Percentiles rank a stretch among this genome's conserved stretches.
These are phyloP conservation scores for Skeletonema tropicum DNA, from an alignment of 108 stramenopile species.

Conservation along the genomic window DNA sequence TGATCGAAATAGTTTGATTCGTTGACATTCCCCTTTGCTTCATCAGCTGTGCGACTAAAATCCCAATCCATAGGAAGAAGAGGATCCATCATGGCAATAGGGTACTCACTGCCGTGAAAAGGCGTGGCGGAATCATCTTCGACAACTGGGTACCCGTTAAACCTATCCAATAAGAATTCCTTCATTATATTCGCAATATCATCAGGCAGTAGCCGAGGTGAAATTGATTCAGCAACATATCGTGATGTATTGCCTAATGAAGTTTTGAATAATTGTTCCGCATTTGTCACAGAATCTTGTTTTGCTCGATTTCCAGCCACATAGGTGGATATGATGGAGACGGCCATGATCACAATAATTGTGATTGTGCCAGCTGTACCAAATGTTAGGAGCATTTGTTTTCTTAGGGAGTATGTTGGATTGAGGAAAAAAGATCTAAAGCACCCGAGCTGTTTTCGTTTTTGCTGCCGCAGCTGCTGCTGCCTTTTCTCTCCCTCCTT, in stretches of 20 bases:
- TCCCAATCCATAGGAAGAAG: slow-evolving; percentile 61
- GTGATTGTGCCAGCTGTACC: slow-evolving; percentile 48
- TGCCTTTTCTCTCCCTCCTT: too few species aligned
- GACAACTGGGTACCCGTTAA: slow-evolving; percentile 54
- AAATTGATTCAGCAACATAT: slow-evolving; percentile 46
- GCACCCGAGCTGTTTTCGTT: not conserved
- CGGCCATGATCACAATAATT: slow-evolving; percentile 40
- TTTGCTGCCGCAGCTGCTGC: not conserved
- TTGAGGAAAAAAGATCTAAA: slow-evolving; percentile 25
- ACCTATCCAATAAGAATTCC: slow-evolving; percentile 57
- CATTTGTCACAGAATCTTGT: not conserved
- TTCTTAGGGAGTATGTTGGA: slow-evolving; percentile 53
- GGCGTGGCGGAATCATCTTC: slow-evolving; percentile 46
- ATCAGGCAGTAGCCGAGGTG: slow-evolving; percentile 18
- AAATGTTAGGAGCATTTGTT: slow-evolving; percentile 58
- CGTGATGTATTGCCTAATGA: slow-evolving; percentile 25
- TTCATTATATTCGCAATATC: slow-evolving; percentile 28
- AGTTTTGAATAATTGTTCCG: slow-evolving; percentile 24
- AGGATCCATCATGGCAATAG: slow-evolving; percentile 23
- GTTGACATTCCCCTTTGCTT: slow-evolving; percentile 32
- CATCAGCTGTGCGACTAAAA: slow-evolving; percentile 23
- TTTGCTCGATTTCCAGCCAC: slow-evolving; percentile 47
- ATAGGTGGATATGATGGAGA: slow-evolving; percentile 33
- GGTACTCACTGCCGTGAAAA: slow-evolving; percentile 58
- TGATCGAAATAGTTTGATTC: slow-evolving; percentile 48